Evolutionary conservation across 2,329 filamentous ascomycete genomes (phyloP).

Genomic region (Coleophoma cylindrospora): DNA sequence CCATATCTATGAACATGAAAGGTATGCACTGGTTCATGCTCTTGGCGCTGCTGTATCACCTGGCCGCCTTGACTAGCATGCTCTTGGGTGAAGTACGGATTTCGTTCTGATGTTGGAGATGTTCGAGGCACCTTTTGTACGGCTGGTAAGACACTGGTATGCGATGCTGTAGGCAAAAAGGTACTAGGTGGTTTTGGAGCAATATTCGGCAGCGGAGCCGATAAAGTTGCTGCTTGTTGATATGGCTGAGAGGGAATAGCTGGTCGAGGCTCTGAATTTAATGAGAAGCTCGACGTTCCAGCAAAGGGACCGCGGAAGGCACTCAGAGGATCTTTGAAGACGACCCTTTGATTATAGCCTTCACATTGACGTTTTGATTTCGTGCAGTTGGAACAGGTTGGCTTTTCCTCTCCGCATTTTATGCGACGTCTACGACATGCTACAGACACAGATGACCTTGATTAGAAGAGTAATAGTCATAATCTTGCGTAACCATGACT

Average conservation of each 20-base stretch:
- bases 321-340: conserved; percentile 71
- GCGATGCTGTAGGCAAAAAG: too few species aligned
- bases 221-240: not conserved
- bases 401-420: conserved; percentile 90
- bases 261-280: conserved; percentile 8
- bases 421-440: conserved; percentile 92
- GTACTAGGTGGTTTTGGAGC: conserved; percentile 6
- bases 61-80: too few species aligned
- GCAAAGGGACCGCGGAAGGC: conserved; percentile 41
- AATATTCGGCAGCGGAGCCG: conserved; percentile 2
- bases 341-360: conserved; percentile 75
- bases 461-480: not conserved
- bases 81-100: too few species aligned
- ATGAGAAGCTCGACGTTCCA: conserved; percentile 4
- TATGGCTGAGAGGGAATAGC: conserved; percentile 2
- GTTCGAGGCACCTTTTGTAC: too few species aligned
- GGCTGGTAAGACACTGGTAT: too few species aligned
- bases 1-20: not conserved
- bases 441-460: conserved; percentile 26
- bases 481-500: conserved; percentile 27
- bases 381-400: conserved; percentile 77
- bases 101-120: too few species aligned
- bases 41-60: too few species aligned
- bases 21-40: too few species aligned
- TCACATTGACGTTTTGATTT: conserved; percentile 82